Percentiles rank a stretch among this genome's conserved stretches.
Conservation (phyloP, 2,329 filamentous ascomycete genomes). For the Diaporthe sp. region DNA sequence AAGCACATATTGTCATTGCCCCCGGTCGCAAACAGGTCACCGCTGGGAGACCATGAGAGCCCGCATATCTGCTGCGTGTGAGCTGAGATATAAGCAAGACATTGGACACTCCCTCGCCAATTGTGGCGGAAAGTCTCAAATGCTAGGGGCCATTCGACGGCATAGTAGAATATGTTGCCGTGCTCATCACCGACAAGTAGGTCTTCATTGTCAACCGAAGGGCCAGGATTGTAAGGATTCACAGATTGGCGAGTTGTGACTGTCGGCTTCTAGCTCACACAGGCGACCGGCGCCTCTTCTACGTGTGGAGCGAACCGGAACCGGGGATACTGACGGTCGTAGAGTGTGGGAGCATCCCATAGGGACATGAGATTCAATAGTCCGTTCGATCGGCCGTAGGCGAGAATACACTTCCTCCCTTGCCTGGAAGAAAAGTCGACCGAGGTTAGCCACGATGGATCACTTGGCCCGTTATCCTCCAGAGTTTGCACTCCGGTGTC, state of each 20-base stretch:
- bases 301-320: conserved; percentile 80
- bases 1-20: conserved; percentile 94
- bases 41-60: conserved; percentile 86
- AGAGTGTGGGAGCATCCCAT: conserved; percentile 61
- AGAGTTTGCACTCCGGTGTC: conserved; percentile 73
- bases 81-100: conserved; percentile 82
- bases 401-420: conserved; percentile 85
- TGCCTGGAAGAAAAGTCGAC: conserved; percentile 88
- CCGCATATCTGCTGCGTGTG: conserved; percentile 95
- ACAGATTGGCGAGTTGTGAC: conserved; percentile 66
- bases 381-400: conserved; percentile 85
- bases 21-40: conserved; percentile 84
- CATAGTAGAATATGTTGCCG: conserved; percentile 89
- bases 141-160: conserved; percentile 83
- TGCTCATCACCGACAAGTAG: conserved; percentile 87
- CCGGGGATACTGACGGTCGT: conserved; percentile 55
- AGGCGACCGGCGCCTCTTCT: conserved; percentile 74
- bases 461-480: conserved; percentile 57
- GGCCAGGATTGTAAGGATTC: conserved; percentile 61
- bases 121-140: conserved; percentile 74
- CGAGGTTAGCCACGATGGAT: conserved; percentile 79
- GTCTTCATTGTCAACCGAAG: conserved; percentile 80
- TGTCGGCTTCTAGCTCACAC: conserved; percentile 83
- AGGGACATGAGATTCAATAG: conserved; percentile 84
- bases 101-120: conserved; percentile 83